Percentiles rank a stretch among this genome's conserved stretches.
Conservation (phyloP, 805 yeast genomes). For the Saccharomycopsis sp. region DNA sequence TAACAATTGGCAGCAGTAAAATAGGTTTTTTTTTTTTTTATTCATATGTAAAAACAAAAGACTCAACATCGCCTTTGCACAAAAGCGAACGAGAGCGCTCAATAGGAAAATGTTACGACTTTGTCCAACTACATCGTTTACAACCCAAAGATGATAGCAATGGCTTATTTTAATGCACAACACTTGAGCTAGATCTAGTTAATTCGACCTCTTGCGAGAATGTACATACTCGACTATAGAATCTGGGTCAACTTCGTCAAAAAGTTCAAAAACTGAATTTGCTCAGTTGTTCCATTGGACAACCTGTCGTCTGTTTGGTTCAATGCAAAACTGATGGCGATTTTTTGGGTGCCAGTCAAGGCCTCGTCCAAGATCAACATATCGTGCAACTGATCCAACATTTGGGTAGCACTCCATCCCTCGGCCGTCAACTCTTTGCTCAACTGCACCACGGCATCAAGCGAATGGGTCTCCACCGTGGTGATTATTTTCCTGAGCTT, state of each 20-base stretch:
- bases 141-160: too few relatives aligned
- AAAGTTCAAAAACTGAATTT: slow-evolving; percentile 67
- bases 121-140: too few relatives aligned
- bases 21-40: too few relatives aligned
- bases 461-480: slow-evolving; percentile 29
- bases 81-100: too few relatives aligned
- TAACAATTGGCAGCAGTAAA: too few relatives aligned
- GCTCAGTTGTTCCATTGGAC: slow-evolving; percentile 84
- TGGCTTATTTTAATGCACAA: too few relatives aligned
- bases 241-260: slow-evolving; percentile 41
- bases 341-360: slow-evolving; percentile 47
- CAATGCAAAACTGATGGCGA: slow-evolving; percentile 49
- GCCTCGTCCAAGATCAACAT: slow-evolving; percentile 47
- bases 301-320: slow-evolving; percentile 70
- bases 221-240: too few relatives aligned
- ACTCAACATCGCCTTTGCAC: too few relatives aligned
- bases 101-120: too few relatives aligned
- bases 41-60: too few relatives aligned
- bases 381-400: slow-evolving; percentile 66
- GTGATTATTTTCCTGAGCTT: slow-evolving; percentile 35
- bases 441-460: slow-evolving; percentile 29
- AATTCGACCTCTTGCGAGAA: too few relatives aligned
- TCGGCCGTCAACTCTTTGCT: slow-evolving; percentile 48
- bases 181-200: too few relatives aligned
- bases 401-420: slow-evolving; percentile 76